A percentile compares a stretch with the other conserved stretches of the same genome.
phyloP scores from a whole-genome alignment of 306 rosid genomes.

The Oxytropis ochrocephala region DNA sequence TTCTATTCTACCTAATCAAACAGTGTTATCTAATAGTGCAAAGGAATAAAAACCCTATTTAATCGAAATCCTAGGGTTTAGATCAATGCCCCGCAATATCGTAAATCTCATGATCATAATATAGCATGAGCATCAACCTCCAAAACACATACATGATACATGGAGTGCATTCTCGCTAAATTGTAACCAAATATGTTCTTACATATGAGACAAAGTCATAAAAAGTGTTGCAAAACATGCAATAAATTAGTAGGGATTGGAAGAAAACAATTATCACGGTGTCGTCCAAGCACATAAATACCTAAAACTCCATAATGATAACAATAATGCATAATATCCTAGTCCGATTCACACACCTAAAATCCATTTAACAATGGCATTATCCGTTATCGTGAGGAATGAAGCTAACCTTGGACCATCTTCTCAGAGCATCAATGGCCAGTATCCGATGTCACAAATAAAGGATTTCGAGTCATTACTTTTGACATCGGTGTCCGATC shows the following conservation, averaged over 20 bases:
- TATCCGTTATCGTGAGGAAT: not conserved
- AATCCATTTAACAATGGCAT: not conserved
- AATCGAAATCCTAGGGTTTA: not conserved
- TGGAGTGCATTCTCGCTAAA: not conserved
- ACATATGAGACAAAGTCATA: not conserved
- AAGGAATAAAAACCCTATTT: not conserved
- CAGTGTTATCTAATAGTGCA: not conserved
- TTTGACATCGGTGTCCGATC: constrained; percentile 79
- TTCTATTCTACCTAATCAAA: not conserved
- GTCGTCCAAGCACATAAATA: not conserved
- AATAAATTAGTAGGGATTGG: not conserved
- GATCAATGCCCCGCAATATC: not conserved
- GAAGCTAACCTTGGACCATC: constrained; percentile 81
- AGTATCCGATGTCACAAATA: constrained; percentile 70
- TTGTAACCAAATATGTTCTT: not conserved
- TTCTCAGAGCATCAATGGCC: constrained; percentile 88
- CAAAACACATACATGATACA: not conserved
- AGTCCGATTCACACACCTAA: not conserved
- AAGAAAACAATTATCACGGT: not conserved
- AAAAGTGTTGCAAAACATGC: not conserved
- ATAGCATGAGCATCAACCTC: not conserved
- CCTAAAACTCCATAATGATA: not conserved
- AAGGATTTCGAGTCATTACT: constrained; percentile 85
- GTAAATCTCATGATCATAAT: not conserved
- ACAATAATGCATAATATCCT: not conserved